Percentiles rank a stretch among this genome's conserved stretches.
Conservation (phyloP, 2,329 filamentous ascomycete species). For the Penicillium concentricum region DNA sequence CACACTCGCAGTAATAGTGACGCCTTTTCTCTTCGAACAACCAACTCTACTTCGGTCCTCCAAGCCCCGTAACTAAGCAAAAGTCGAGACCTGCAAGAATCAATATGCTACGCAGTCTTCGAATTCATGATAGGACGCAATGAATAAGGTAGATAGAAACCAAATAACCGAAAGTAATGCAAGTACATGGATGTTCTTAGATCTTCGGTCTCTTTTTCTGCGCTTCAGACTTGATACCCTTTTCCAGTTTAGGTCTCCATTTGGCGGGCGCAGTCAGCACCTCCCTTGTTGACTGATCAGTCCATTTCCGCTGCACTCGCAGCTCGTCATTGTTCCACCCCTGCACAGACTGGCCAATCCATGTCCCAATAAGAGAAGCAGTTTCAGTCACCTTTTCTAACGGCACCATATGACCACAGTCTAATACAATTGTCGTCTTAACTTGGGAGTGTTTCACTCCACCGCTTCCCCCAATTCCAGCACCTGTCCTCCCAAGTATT, state of each 20-base stretch:
- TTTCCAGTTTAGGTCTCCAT: not conserved
- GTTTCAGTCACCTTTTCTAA: not conserved
- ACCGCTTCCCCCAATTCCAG: slow-evolving; percentile 23
- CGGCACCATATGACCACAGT: not conserved
- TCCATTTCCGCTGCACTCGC: not conserved
- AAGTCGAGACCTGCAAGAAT: too few species aligned
- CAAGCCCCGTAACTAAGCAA: too few species aligned
- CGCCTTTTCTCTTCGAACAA: too few species aligned
- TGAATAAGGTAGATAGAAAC: too few species aligned
- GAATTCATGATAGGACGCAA: too few species aligned
- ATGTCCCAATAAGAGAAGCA: not conserved
- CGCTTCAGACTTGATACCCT: not conserved
- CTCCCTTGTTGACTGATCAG: not conserved
- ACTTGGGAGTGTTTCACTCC: slow-evolving; percentile 6
- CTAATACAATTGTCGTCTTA: not conserved
- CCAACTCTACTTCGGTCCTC: too few species aligned
- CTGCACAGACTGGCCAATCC: not conserved
- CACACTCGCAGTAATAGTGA: too few species aligned
- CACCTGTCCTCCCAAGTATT: slow-evolving; percentile 20
- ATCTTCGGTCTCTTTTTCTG: not conserved
- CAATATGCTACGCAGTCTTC: too few species aligned
- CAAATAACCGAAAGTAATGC: too few species aligned
- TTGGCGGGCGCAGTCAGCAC: not conserved
- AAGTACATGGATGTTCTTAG: not conserved
- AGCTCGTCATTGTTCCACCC: not conserved